Conservation (phyloP, 768 basidiomycete genomes). For the Mrakia frigida region DNA sequence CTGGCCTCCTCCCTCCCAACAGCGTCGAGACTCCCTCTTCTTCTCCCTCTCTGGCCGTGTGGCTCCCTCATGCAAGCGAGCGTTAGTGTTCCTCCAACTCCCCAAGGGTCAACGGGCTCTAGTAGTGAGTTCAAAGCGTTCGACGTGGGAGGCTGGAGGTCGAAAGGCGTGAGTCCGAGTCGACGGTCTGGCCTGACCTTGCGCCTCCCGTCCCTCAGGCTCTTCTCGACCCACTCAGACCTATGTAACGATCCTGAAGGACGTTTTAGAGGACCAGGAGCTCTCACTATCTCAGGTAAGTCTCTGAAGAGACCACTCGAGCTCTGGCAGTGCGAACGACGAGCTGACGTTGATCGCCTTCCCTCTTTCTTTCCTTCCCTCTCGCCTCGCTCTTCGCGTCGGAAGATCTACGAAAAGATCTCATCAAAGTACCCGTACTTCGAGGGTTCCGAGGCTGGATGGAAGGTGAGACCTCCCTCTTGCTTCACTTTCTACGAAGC, state of each 20-base stretch:
- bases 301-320: too few relatives aligned
- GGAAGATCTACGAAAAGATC: conserved; percentile 21
- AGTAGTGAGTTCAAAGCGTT: too few relatives aligned
- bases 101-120: too few relatives aligned
- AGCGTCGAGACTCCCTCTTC: too few relatives aligned
- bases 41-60: too few relatives aligned
- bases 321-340: too few relatives aligned
- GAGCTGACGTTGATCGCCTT: neutral
- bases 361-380: neutral
- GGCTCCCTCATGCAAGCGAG: too few relatives aligned
- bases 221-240: conserved; percentile 7
- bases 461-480: neutral
- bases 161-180: too few relatives aligned
- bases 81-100: too few relatives aligned
- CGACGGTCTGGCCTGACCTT: neutral
- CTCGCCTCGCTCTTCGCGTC: neutral
- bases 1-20: too few relatives aligned
- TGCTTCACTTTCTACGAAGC: too few relatives aligned
- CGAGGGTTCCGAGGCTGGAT: neutral
- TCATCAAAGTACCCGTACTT: neutral
- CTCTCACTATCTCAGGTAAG: neutral
- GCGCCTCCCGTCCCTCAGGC: neutral
- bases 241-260: conserved; percentile 14
- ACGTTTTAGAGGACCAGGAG: neutral
- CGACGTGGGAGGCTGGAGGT: too few relatives aligned